phyloP scores from a whole-genome alignment of 108 stramenopile genomes.

The Hondaea fermentalgiana region DNA sequence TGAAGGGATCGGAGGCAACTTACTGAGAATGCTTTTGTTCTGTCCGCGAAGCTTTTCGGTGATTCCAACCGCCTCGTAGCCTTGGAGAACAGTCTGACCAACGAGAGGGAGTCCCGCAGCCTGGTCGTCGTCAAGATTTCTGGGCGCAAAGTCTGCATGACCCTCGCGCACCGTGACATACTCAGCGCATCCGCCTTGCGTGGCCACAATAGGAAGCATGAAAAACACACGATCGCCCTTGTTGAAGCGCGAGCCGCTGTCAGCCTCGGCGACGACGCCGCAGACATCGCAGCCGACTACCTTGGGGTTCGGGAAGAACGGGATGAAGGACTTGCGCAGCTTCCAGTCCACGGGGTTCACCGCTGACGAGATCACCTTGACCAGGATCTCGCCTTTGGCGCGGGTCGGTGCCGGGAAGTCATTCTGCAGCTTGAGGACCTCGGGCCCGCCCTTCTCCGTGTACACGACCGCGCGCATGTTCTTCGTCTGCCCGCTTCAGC shows the following conservation, averaged over 20 bases:
- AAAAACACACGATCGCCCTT: neutral
- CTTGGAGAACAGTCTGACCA: conserved; percentile 6
- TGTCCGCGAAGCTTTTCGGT: neutral
- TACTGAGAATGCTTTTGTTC: neutral
- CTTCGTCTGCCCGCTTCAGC: neutral
- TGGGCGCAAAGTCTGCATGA: neutral
- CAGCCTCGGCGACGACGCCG: neutral
- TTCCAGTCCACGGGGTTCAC: conserved; percentile 21
- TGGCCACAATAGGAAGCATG: neutral
- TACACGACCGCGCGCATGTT: neutral
- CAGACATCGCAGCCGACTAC: conserved; percentile 15
- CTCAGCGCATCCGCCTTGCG: neutral
- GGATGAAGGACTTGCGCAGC: neutral
- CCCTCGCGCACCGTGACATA: neutral
- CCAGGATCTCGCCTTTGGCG: neutral
- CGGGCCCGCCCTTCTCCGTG: neutral
- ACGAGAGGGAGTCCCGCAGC: conserved; percentile 16
- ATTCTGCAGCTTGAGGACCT: neutral
- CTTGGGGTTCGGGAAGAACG: conserved; percentile 7
- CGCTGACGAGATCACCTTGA: neutral
- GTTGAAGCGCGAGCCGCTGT: neutral
- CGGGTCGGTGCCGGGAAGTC: neutral
- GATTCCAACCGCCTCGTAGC: neutral
- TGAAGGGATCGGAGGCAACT: neutral
- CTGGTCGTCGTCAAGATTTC: neutral